A percentile compares a stretch with the other conserved stretches of the same genome.
Evolutionary conservation across 148 eudicot species (phyloP).

Genomic region (Fallopia convolvulus): DNA sequence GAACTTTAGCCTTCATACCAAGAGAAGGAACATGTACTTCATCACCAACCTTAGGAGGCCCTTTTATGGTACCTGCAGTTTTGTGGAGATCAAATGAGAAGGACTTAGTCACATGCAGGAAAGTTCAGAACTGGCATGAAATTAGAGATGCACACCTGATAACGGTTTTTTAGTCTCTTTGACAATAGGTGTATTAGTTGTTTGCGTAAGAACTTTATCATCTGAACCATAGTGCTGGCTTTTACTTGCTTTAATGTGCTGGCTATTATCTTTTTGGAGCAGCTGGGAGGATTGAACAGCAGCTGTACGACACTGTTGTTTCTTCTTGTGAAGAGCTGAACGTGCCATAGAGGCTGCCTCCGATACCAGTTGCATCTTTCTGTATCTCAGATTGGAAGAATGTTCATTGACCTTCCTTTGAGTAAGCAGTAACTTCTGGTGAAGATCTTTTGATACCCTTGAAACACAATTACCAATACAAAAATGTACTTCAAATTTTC

Average conservation of each 20-base stretch:
- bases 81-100: not conserved
- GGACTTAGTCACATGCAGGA: not conserved
- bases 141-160: not conserved
- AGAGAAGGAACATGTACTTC: constrained; percentile 55
- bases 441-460: constrained; percentile 68
- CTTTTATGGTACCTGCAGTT: constrained; percentile 9
- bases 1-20: constrained; percentile 52
- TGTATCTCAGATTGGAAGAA: constrained; percentile 39
- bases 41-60: constrained; percentile 68
- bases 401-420: constrained; percentile 51
- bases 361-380: constrained; percentile 51
- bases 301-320: constrained; percentile 49
- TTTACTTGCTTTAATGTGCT: constrained; percentile 11
- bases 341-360: constrained; percentile 62
- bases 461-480: constrained; percentile 14
- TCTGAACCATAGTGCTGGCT: constrained; percentile 22
- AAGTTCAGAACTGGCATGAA: not conserved
- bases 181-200: constrained; percentile 3
- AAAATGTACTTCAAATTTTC: constrained; percentile 7
- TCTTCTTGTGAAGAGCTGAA: constrained; percentile 59
- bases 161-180: not conserved
- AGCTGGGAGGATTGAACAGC: constrained; percentile 24
- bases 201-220: constrained; percentile 14
- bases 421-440: constrained; percentile 41
- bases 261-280: constrained; percentile 16